Evolutionary conservation across 768 basidiomycete species (phyloP).

Genomic region (Lentinula aciculospora): DNA sequence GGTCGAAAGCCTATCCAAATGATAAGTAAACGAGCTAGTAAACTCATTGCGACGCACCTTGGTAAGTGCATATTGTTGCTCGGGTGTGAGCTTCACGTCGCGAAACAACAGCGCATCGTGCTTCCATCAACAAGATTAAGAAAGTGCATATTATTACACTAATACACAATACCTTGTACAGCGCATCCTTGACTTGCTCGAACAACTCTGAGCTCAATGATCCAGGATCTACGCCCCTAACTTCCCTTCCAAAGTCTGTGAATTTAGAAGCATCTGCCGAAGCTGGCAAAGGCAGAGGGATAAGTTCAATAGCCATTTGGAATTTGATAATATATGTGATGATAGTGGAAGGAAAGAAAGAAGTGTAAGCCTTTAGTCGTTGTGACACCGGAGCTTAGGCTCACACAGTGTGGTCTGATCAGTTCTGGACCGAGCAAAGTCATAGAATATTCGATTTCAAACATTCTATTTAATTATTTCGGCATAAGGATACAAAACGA

Average conservation of each 20-base stretch:
- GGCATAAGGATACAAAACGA: background rate
- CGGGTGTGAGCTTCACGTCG: slow-evolving; percentile 60
- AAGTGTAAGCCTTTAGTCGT: too few species aligned
- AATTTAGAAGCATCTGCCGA: slow-evolving; percentile 67
- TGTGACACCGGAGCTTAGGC: background rate
- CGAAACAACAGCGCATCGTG: slow-evolving; percentile 74
- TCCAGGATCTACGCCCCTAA: slow-evolving; percentile 68
- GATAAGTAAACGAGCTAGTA: slow-evolving; percentile 7
- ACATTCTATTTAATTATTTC: background rate
- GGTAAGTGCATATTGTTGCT: slow-evolving; percentile 80
- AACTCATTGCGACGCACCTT: slow-evolving; percentile 44
- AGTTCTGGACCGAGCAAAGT: background rate
- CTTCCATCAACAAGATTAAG: slow-evolving; percentile 27
- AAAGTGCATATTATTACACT: background rate
- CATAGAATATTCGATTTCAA: background rate
- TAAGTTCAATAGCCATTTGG: slow-evolving; percentile 62
- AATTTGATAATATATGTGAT: background rate
- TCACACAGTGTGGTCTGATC: background rate
- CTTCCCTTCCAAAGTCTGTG: slow-evolving; percentile 68
- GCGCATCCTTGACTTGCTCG: slow-evolving; percentile 57
- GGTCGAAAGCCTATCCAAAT: slow-evolving; percentile 67
- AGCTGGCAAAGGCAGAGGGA: slow-evolving; percentile 65
- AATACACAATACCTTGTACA: slow-evolving; percentile 60
- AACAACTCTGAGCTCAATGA: slow-evolving; percentile 56
- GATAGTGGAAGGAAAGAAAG: background rate